Conservation (phyloP, 2,329 filamentous ascomycete genomes). For the Trichoderma asperellum region DNA sequence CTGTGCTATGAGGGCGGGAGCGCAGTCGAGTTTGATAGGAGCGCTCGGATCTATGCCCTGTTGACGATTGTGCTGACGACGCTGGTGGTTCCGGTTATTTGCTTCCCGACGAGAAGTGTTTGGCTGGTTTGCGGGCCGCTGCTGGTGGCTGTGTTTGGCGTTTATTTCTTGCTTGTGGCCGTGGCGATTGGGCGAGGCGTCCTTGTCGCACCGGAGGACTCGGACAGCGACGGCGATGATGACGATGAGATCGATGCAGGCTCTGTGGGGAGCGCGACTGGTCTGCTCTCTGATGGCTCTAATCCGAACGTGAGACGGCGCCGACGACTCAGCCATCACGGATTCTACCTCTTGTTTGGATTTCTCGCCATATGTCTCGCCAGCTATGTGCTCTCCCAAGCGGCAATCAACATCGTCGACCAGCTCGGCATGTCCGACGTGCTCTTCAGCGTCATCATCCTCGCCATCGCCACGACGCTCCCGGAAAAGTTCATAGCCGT, state of each 20-base stretch:
- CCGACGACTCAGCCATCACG: constrained; percentile 28
- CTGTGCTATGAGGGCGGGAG: constrained; percentile 42
- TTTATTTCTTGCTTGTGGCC: constrained; percentile 2
- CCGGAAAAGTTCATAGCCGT: constrained; percentile 58
- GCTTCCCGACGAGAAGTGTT: not conserved
- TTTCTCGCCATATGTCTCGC: constrained; percentile 51
- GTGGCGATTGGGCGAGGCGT: not conserved
- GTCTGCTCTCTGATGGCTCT: not conserved
- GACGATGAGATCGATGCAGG: not conserved
- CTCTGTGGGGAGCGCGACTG: not conserved
- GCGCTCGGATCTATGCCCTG: constrained; percentile 51
- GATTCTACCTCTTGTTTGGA: constrained; percentile 47
- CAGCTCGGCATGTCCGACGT: constrained; percentile 49
- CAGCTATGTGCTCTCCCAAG: constrained; percentile 54
- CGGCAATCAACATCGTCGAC: constrained; percentile 48
- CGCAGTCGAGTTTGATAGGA: constrained; percentile 48
- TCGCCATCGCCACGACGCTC: constrained; percentile 57
- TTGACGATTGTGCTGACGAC: constrained; percentile 1
- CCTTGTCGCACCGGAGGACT: constrained; percentile 4
- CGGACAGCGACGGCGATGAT: constrained; percentile 1
- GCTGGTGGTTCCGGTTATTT: not conserved
- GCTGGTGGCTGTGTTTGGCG: not conserved
- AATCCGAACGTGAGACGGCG: not conserved
- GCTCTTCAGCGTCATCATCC: constrained; percentile 51
- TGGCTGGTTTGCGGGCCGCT: constrained; percentile 15